A percentile compares a stretch with the other conserved stretches of the same genome.
Evolutionary conservation across 257 asterid species (phyloP).

Genomic region (Solanum pennellii): DNA sequence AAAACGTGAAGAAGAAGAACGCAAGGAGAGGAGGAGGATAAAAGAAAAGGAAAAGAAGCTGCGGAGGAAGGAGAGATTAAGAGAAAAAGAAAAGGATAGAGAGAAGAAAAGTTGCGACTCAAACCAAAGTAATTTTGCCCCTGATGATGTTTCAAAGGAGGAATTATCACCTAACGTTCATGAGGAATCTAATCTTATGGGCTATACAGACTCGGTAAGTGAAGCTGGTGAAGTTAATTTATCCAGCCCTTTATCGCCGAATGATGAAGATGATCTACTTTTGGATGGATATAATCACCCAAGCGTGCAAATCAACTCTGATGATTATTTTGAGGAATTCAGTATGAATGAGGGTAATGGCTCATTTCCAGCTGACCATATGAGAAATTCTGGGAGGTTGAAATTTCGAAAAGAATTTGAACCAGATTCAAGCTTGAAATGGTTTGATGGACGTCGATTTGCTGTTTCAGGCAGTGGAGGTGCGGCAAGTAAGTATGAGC

Average conservation of each 20-base stretch:
- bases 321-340: constrained; percentile 38
- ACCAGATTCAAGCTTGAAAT: constrained; percentile 38
- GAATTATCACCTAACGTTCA: constrained; percentile 27
- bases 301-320: constrained; percentile 34
- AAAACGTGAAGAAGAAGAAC: constrained; percentile 91
- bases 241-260: constrained; percentile 40
- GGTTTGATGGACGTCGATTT: constrained; percentile 47
- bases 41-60: constrained; percentile 94
- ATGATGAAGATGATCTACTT: constrained; percentile 36
- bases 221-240: constrained; percentile 48
- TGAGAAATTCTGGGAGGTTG: constrained; percentile 50
- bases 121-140: constrained; percentile 19
- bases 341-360: constrained; percentile 32
- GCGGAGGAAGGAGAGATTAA: constrained; percentile 82
- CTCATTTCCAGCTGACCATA: constrained; percentile 27
- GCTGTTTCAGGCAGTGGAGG: constrained; percentile 37
- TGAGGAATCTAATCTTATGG: constrained; percentile 24
- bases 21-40: constrained; percentile 64
- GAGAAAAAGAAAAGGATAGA: constrained; percentile 62
- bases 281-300: constrained; percentile 35
- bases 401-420: constrained; percentile 51
- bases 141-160: constrained; percentile 35
- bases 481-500: constrained; percentile 35
- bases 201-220: constrained; percentile 31
- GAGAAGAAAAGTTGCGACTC: constrained; percentile 46